Evolutionary conservation across 805 yeast species (phyloP).

Genomic region (Candida incommunis): DNA sequence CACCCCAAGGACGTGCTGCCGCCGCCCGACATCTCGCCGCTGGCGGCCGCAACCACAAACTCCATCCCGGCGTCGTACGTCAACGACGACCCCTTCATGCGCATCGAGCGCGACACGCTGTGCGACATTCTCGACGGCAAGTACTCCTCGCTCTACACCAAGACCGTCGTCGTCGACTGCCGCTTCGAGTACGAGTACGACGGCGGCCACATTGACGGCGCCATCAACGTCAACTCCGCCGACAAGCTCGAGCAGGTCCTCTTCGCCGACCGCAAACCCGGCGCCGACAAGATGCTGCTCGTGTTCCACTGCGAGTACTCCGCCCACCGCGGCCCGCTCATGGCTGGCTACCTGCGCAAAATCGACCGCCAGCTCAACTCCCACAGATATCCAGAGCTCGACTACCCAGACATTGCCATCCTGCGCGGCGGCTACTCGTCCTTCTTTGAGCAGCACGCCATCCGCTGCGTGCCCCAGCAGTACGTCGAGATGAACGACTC

Average conservation of each 20-base stretch:
- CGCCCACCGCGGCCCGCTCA: slow-evolving; percentile 82
- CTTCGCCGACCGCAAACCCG: slow-evolving; percentile 20
- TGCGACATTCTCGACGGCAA: slow-evolving; percentile 44
- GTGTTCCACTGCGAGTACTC: slow-evolving; percentile 94
- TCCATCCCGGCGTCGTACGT: slow-evolving; percentile 29
- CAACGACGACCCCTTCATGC: slow-evolving; percentile 50
- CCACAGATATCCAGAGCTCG: slow-evolving; percentile 63
- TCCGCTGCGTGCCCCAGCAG: slow-evolving; percentile 56
- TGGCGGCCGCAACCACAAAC: slow-evolving; percentile 11
- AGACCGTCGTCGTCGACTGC: slow-evolving; percentile 61
- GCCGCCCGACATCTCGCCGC: slow-evolving; percentile 9
- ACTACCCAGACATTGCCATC: slow-evolving; percentile 79
- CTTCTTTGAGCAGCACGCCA: slow-evolving; percentile 47
- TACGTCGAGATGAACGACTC: slow-evolving; percentile 79
- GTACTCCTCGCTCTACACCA: slow-evolving; percentile 37
- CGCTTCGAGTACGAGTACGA: slow-evolving; percentile 82
- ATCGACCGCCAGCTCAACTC: slow-evolving; percentile 66
- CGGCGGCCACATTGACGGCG: slow-evolving; percentile 86
- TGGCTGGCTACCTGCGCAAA: slow-evolving; percentile 77
- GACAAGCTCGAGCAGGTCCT: slow-evolving; percentile 50
- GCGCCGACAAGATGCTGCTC: slow-evolving; percentile 33
- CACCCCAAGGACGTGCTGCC: slow-evolving; percentile 32
- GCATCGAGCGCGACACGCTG: slow-evolving; percentile 47
- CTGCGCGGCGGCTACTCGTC: slow-evolving; percentile 83
- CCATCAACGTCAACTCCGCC: slow-evolving; percentile 62